These are phyloP conservation scores for Scutellaria barbata DNA, from an alignment of 257 asterid species.

Conservation along the genomic window DNA sequence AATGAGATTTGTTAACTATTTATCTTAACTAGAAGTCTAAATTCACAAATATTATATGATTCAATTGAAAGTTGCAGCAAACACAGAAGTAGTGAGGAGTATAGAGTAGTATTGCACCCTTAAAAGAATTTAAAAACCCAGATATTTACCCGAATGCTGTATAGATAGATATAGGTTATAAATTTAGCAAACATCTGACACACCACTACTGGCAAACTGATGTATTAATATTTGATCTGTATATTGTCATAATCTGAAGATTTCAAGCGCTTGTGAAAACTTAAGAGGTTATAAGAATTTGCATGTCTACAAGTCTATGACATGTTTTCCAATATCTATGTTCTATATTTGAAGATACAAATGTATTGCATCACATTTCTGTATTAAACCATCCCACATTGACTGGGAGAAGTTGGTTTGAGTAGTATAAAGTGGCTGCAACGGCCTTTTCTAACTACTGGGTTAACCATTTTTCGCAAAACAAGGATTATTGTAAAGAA, in stretches of 20 bases:
- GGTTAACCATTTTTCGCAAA: too few species aligned
- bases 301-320: background rate
- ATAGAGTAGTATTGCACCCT: background rate
- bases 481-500: too few species aligned
- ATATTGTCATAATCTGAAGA: background rate
- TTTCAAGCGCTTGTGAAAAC: background rate
- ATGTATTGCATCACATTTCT: background rate
- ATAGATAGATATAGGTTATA: background rate
- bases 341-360: background rate
- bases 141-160: background rate
- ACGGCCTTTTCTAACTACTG: too few species aligned
- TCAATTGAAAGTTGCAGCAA: background rate
- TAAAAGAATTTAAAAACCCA: background rate
- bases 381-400: too few species aligned
- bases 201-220: background rate
- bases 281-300: background rate
- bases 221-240: background rate
- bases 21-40: background rate
- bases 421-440: too few species aligned
- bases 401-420: too few species aligned
- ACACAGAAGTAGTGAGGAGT: background rate
- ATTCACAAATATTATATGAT: background rate
- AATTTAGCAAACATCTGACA: background rate
- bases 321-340: background rate
- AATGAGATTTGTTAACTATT: background rate